Evolutionary conservation across 192 early-diverging fungal genomes (phyloP), one percentile per base, ranked within the genome.

Genomic region (Coemansia sp.): DNA sequence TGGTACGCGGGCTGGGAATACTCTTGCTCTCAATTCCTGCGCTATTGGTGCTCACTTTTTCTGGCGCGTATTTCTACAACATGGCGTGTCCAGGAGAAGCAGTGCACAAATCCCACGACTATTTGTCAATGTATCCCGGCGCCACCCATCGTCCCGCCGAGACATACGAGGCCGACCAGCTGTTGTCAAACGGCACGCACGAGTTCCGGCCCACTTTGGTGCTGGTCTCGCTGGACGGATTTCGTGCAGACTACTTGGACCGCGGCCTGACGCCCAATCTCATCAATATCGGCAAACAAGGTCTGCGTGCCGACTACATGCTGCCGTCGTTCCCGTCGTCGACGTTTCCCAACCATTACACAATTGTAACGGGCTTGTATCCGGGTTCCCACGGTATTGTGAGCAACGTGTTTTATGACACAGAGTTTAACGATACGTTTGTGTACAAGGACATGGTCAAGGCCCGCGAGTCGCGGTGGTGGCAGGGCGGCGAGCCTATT

Each of bases 321-420:
- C 29, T 65, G 4, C 82, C 82, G 4, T 75, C 68, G 53, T 84
- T 79, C 50, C 78, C 79, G 20, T 85, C 85, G 22, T 83, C 92
- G 38, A 96, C 96, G 0, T 96, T 94, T 65, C 91, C 94, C 4
- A 98, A 98, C 75, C 96, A 98, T 75, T 96, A 93, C 70, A 85
- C 92, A 1, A 77, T 98, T 41, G 89, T 84, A 8, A 96, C 96
- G 10, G 94, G 96, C n/a, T 70, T 98, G 35, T 96, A 94, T 68
- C 94, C 96, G 2, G 90, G 92, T 38, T 83, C 86, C 4, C 94
- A 98, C 58, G 96, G 96, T 14, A 96, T 97, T 59, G 92, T 97
- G 5, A 88, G 79, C 57, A 92, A 92, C 63, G 81, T 78, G 59
- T 97, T 96, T 68, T 89, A 84, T 62, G 94, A 95, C 69, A 84